phyloP scores from a whole-genome alignment of 495 filamentous ascomycete species.

The Aspergillus campestris region DNA sequence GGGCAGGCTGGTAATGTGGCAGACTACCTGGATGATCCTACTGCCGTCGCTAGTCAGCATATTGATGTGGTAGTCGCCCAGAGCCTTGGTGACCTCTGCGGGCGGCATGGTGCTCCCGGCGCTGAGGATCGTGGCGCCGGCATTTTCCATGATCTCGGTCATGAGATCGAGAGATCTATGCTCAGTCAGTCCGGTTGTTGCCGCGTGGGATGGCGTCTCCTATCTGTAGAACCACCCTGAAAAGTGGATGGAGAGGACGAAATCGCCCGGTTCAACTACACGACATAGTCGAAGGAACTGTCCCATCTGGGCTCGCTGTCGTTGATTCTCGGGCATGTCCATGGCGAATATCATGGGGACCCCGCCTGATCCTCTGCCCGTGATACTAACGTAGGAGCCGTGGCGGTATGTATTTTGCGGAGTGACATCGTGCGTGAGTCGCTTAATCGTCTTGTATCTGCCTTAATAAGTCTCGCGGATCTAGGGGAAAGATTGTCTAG shows the following conservation, averaged over 20 bases:
- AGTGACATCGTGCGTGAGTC: slow-evolving; percentile 13
- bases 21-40: slow-evolving; percentile 10
- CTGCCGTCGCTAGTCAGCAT: slow-evolving; percentile 13
- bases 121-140: slow-evolving; percentile 9
- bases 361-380: slow-evolving; percentile 19
- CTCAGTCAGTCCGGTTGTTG: not conserved
- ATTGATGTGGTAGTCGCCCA: slow-evolving; percentile 11
- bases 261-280: slow-evolving; percentile 15
- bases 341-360: slow-evolving; percentile 14
- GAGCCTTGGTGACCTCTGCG: slow-evolving; percentile 1
- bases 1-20: slow-evolving; percentile 10
- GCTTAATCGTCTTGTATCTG: slow-evolving; percentile 14
- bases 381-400: slow-evolving; percentile 19
- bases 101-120: slow-evolving; percentile 9
- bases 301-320: slow-evolving; percentile 14
- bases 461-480: too few relatives aligned
- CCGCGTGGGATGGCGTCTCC: not conserved
- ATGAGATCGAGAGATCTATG: slow-evolving; percentile 3
- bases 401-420: slow-evolving; percentile 17
- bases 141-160: slow-evolving; percentile 3
- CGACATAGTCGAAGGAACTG: slow-evolving; percentile 10
- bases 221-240: slow-evolving; percentile 4
- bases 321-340: slow-evolving; percentile 19
- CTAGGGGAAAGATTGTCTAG: too few relatives aligned
- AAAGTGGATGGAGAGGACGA: slow-evolving; percentile 20